phyloP scores from a whole-genome alignment of 129 eudicot genomes.

The Flaveria bidentis region DNA sequence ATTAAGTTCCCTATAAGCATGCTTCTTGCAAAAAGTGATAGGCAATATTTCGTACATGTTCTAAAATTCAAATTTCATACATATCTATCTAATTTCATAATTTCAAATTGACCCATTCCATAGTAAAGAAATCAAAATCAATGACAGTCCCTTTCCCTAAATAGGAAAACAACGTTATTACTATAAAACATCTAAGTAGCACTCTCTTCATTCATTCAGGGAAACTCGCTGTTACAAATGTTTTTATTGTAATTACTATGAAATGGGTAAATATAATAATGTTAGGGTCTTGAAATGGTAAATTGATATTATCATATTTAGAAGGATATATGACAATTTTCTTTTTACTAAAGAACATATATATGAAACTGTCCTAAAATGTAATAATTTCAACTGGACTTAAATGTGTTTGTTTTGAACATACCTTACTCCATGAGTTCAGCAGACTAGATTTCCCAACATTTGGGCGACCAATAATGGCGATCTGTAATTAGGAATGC shows the following conservation, averaged over 20 bases:
- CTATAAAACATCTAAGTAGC: neutral
- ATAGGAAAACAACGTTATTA: neutral
- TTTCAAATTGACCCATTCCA: too few relatives aligned
- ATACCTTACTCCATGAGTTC: constrained; percentile 99
- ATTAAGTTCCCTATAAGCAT: neutral
- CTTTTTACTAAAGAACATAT: neutral
- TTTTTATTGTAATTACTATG: neutral
- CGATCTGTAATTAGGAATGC: constrained; percentile 53
- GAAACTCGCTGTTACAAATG: neutral
- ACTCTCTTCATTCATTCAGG: neutral
- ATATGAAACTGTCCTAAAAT: neutral
- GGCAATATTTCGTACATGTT: neutral
- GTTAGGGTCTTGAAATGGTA: neutral
- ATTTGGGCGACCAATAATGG: constrained; percentile 98
- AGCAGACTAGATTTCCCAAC: constrained; percentile 99
- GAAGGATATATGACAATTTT: neutral
- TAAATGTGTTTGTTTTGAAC: constrained; percentile 27
- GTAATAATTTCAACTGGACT: neutral
- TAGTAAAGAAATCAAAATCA: too few relatives aligned
- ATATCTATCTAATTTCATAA: neutral
- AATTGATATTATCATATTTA: neutral
- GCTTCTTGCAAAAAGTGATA: neutral
- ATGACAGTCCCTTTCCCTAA: too few relatives aligned
- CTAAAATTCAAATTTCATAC: too few relatives aligned
- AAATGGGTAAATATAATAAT: neutral